Evolutionary conservation across 169 alveolate genomes (phyloP), one percentile per base, ranked within the genome.

Genomic region (Cryptosporidium xiaoi): DNA sequence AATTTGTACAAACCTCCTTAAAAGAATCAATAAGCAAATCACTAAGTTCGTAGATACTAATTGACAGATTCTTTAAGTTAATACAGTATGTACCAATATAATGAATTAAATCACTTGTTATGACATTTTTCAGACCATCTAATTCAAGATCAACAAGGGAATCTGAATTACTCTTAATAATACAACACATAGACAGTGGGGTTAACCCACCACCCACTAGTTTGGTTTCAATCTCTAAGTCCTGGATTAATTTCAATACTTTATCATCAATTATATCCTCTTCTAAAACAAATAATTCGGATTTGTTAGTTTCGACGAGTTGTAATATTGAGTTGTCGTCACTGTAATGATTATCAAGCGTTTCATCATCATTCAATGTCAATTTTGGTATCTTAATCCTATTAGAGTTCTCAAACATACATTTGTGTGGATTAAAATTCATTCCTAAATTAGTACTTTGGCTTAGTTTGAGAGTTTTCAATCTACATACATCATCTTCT

Each of bases 101-200:
- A 10, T 60, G 53, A 36, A 77, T 58, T 40, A 77, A 68, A 77
- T 77, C 87, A 20, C 87, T 60, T 20, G 87, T 77, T 27, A 60
- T 62, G 3, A 77, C 65, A 60, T 77, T 77, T 27, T 20, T 62
- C 27, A 77, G 71, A 46, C 87, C 87, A 12, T 77, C 87, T 31
- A 77, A 62, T 60, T 77, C 87, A 34, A 77, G 64, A 20, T 56
- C 36, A 24, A 46, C 24, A 24, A 77, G 29, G 18, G 62, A 29
- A 24, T 60, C 51, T 2, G 46, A 34, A 62, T 60, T 77, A 20
- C 27, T 27, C 40, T 77, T 77, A 33, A 77, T 60, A 20, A 77
- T 29, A 56, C 65, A 77, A n/a, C 87, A 77, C 71, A 77, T 44
- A 44, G 87, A 77, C 18, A 77, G 56, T 10, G 87, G 87, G 15